Evolutionary conservation across 164 flowering plant species (phyloP), one percentile per base, ranked within the genome.

Genomic region (Magnolia kwangsiensis): DNA sequence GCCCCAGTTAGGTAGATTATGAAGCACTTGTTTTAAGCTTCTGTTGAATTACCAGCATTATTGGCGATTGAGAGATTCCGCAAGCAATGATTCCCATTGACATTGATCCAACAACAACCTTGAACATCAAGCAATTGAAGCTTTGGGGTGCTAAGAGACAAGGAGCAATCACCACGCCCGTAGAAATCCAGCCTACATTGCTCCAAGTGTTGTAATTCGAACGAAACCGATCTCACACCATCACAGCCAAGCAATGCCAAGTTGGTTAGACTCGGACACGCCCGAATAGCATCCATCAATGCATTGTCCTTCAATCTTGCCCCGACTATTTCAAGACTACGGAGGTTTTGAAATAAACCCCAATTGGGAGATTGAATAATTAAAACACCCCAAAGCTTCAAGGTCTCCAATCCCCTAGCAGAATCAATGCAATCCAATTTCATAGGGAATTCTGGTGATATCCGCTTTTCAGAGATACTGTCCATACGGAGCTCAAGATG

Each of bases 401-500:
- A 79, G 0, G 92, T 85, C 81, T 89, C 91, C 84, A 95, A 75
- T 73, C 86, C 84, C 50, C 51, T 79, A 18, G 86, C 92, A 14
- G 70, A 71, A 7, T 79, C 73, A 11, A 95, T 75, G 81, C 90
- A 88, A 49, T 92, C 95, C 71, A 92, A 20, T 76, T 90, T 90
- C 0, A 88, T 78, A 20, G 89, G 84, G 65, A 50, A 70, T 14
- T 85, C 89, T 21, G 19, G 24, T 20, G 66, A 51, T 8, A 49
- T 27, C 11, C 80, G 75, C 61, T 81, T 81, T 7, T 89, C 89
- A 19, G 58, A 19, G 66, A 92, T 81, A 73, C 82, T 89, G 71
- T 94, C 98, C 87, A 94, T 86, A 7, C 96, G 88, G 16, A 94
- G 94, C 87, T 94, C 98, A 8, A 94, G 93, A 67, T 78, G 85